phyloP scores from a whole-genome alignment of 2,329 filamentous ascomycete species.

The Talaromyces sp. region DNA sequence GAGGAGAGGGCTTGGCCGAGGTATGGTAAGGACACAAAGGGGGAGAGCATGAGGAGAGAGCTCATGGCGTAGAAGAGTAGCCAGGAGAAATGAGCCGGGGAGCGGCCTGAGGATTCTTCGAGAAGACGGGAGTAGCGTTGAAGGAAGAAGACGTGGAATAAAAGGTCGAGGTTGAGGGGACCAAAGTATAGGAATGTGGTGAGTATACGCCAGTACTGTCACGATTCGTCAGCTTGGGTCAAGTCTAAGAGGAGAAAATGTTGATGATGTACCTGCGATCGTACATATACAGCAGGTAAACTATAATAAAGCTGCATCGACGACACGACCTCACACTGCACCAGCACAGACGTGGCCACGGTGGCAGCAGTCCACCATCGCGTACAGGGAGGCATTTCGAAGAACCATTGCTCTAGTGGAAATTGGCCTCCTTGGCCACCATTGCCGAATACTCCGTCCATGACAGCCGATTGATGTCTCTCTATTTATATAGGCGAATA shows the following conservation, averaged over 20 bases:
- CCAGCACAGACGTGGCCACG: constrained; percentile 78
- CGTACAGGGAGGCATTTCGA: constrained; percentile 95
- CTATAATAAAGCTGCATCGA: constrained; percentile 98
- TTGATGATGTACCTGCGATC: constrained; percentile 71
- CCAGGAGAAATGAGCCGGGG: constrained; percentile 93
- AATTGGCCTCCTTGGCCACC: constrained; percentile 55
- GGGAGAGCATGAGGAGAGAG: constrained; percentile 76
- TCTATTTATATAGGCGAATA: background rate
- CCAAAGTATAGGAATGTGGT: constrained; percentile 98
- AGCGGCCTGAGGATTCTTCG: constrained; percentile 89
- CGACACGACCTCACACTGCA: constrained; percentile 88
- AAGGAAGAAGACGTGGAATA: constrained; percentile 98
- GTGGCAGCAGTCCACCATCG: constrained; percentile 96
- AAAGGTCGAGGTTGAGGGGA: constrained; percentile 84
- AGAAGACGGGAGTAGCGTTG: constrained; percentile 93
- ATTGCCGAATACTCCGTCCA: constrained; percentile 45
- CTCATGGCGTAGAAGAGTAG: constrained; percentile 80
- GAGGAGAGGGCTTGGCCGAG: constrained; percentile 90
- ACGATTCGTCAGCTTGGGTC: background rate
- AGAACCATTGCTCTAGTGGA: constrained; percentile 96
- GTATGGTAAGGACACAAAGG: constrained; percentile 86
- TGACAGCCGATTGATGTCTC: constrained; percentile 24
- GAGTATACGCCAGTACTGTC: constrained; percentile 90
- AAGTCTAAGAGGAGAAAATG: background rate
- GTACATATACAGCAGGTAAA: constrained; percentile 84